Base-by-base conservation (phyloP, 2,329 filamentous ascomycete genomes). In the Ophiosphaerella herpotricha region DNA sequence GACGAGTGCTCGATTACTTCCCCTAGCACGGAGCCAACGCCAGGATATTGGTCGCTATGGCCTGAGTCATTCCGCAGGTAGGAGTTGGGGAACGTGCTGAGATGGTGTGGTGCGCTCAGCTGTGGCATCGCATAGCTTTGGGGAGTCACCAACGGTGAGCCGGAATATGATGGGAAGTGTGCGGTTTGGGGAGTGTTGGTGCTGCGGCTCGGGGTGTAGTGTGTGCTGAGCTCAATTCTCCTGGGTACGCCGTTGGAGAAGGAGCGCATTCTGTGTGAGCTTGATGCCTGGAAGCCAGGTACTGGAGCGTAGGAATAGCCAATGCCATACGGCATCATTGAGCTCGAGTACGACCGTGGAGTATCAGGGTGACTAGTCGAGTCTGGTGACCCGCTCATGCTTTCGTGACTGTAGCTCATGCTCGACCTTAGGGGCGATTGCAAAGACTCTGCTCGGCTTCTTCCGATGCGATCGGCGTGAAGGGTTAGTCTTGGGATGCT, bases 391-490 rank as follows among this genome's bases (percentile, higher is more conserved):
- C 60, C 57, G 33, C 61, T 63, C n/a, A 67, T 58, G 37, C 52
- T 54, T 23, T 71, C 68, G 43, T 55, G 55, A 11, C 62, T 72
- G 54, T 79, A 79, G 31, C 75, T 78, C 66, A 78, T 75, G 65
- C 75, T 79, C 7, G 75, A 73, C 46, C 77, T 67, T 12, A 80
- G 63, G 2, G 77, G 76, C 11, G 77, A 78, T 29, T 72, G 72
- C 3, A 76, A 63, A 5, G 74, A 71, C 51, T 79, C 77, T 29
- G 73, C 74, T 29, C 74, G 65, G 18, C 69, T 70, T 42, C 77
- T 68, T 39, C 61, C 60, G 21, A 77, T 66, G 32, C 75, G 68
- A 51, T 79, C 77, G 46, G 68, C 66, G 41, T 78, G 75, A 5
- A 77, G 60, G 7, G 75, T 71, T 13, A 77, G 63, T 18, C 77